A percentile compares a stretch with the other conserved stretches of the same genome.
These are phyloP conservation scores for Neurospora sp. DNA, from an alignment of 2,329 filamentous ascomycete genomes.

Conservation along the genomic window DNA sequence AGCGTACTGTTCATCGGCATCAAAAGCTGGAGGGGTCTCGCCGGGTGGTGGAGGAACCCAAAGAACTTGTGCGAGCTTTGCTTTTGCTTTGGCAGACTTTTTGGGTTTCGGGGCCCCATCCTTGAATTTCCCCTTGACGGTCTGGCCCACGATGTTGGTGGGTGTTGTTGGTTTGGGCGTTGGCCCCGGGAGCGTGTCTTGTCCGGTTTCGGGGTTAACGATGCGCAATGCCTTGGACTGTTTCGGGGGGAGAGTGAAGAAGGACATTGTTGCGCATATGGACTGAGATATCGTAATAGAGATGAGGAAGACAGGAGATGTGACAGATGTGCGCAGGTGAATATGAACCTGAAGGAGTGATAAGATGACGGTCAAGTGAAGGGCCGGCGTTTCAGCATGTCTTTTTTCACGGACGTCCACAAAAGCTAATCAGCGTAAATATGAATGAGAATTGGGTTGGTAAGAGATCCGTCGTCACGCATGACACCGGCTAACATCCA, in stretches of 20 bases:
- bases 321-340: too few relatives aligned
- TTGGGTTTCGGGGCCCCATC: background rate
- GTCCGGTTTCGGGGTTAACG: background rate
- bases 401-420: too few relatives aligned
- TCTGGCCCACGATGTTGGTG: background rate
- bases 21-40: background rate
- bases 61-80: background rate
- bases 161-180: background rate
- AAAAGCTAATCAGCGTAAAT: too few relatives aligned
- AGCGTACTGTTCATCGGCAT: constrained; percentile 1
- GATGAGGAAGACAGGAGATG: too few relatives aligned
- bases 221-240: background rate
- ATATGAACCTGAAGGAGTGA: too few relatives aligned
- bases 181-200: background rate
- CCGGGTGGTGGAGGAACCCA: background rate
- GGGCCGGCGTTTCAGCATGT: too few relatives aligned
- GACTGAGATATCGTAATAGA: too few relatives aligned
- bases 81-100: background rate
- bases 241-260: background rate
- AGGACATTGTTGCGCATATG: background rate
- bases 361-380: too few relatives aligned
- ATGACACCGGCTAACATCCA: background rate
- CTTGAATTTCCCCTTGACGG: background rate
- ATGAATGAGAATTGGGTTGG: too few relatives aligned
- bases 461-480: too few relatives aligned